These are phyloP conservation scores for Blastobotrys ciferrii DNA, from an alignment of 1,139 yeast genomes.

Conservation along the genomic window DNA sequence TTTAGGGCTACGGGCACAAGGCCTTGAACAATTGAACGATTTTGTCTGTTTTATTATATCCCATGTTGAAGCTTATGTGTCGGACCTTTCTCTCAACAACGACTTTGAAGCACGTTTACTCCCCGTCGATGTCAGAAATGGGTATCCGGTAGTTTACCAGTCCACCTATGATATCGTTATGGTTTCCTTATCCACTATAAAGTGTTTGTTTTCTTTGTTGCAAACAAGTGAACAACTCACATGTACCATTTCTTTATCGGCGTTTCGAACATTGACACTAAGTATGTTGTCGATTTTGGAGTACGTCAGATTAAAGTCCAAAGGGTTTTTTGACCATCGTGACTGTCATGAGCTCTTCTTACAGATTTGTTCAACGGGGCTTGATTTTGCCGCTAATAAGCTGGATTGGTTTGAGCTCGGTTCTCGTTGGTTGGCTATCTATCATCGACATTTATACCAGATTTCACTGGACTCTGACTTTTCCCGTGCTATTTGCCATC, in stretches of 20 bases:
- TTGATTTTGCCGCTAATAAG: not conserved
- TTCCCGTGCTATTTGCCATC: not conserved
- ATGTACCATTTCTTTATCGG: not conserved
- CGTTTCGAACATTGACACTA: not conserved
- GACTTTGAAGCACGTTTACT: not conserved
- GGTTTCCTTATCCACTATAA: not conserved
- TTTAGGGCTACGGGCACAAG: not conserved
- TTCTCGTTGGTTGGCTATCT: not conserved
- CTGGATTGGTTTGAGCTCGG: not conserved
- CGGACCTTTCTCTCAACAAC: not conserved
- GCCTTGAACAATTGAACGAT: not conserved
- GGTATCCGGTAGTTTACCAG: not conserved
- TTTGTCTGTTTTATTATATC: not conserved
- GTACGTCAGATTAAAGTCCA: not conserved
- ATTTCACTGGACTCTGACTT: slow-evolving; percentile 1
- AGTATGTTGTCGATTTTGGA: not conserved
- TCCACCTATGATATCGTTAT: not conserved
- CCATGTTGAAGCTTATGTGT: slow-evolving; percentile 1
- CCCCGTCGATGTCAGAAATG: not conserved
- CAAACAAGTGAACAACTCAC: not conserved
- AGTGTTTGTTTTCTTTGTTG: not conserved
- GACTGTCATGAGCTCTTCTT: slow-evolving; percentile 1
- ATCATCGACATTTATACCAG: slow-evolving; percentile 1
- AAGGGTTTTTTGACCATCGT: slow-evolving; percentile 2
- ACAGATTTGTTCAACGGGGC: slow-evolving; percentile 1